These are phyloP conservation scores for Apiospora hydei DNA, from an alignment of 2,329 filamentous ascomycete species.

Conservation along the genomic window DNA sequence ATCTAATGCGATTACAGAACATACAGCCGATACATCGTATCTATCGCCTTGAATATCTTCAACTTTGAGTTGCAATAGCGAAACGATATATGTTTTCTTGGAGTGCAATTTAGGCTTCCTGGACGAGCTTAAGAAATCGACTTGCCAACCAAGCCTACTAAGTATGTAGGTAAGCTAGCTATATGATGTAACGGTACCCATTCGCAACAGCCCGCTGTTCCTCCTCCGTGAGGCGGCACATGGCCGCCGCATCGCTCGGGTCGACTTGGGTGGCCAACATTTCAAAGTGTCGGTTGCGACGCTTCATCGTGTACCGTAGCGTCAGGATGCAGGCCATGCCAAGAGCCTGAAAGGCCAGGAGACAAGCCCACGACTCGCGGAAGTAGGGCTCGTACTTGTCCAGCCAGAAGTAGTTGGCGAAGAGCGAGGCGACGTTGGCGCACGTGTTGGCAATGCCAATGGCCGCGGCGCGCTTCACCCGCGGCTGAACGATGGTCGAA, in stretches of 20 bases:
- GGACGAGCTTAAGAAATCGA: not conserved
- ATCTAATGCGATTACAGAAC: not conserved
- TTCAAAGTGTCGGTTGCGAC: constrained; percentile 1
- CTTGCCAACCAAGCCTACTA: not conserved
- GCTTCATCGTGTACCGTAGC: constrained; percentile 1
- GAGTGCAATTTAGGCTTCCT: not conserved
- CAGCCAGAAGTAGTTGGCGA: constrained; percentile 49
- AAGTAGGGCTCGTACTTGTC: constrained; percentile 43
- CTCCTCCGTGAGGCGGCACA: constrained; percentile 6
- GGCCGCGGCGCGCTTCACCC: constrained; percentile 55
- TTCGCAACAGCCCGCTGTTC: constrained; percentile 13
- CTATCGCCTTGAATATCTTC: not conserved
- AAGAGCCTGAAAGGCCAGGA: constrained; percentile 36
- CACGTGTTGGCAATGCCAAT: constrained; percentile 46
- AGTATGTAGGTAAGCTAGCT: not conserved
- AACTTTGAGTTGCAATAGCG: not conserved
- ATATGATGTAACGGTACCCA: constrained; percentile 5
- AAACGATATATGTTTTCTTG: not conserved
- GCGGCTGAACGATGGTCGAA: constrained; percentile 50
- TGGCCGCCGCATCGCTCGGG: constrained; percentile 1
- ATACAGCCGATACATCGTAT: not conserved
- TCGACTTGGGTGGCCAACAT: not conserved
- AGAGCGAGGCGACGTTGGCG: constrained; percentile 47
- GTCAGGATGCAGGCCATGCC: constrained; percentile 17
- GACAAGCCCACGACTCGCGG: constrained; percentile 39